These are phyloP conservation scores for Pezicula neosporulosa DNA, from an alignment of 2,329 filamentous ascomycete species.

Conservation along the genomic window DNA sequence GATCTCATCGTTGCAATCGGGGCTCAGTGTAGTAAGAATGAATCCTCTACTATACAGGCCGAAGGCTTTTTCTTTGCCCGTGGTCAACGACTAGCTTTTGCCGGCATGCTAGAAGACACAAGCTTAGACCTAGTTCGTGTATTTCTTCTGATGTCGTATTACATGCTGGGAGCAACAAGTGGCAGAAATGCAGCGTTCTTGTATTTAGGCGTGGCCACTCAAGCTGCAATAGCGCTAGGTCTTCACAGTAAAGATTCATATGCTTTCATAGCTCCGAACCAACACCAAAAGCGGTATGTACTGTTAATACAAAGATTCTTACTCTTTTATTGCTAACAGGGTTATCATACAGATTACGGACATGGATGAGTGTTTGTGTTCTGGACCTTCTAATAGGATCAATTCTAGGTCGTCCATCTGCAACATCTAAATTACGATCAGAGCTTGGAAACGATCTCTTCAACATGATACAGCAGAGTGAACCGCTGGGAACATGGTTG, in stretches of 20 bases:
- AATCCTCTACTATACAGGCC: constrained; percentile 27
- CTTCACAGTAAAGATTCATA: constrained; percentile 19
- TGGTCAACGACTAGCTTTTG: constrained; percentile 30
- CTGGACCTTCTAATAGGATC: constrained; percentile 1
- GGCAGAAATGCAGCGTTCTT: constrained; percentile 34
- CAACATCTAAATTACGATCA: background rate
- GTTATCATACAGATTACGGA: background rate
- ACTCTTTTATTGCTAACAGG: background rate
- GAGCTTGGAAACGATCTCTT: background rate
- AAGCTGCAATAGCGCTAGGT: constrained; percentile 33
- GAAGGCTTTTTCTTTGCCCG: constrained; percentile 30
- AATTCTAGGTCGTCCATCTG: constrained; percentile 25
- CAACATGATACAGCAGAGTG: background rate
- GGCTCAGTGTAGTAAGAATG: constrained; percentile 28
- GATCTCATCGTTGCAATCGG: constrained; percentile 30
- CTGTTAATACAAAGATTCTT: background rate
- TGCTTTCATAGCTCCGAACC: background rate
- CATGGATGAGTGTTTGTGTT: constrained; percentile 5
- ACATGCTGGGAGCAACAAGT: constrained; percentile 28
- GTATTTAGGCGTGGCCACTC: constrained; percentile 32
- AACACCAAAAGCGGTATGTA: constrained; percentile 2
- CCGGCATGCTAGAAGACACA: constrained; percentile 32
- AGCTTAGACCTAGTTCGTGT: constrained; percentile 29
- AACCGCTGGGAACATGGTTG: background rate
- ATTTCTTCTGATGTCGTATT: constrained; percentile 31